phyloP scores from a whole-genome alignment of 192 early-diverging fungal genomes.

The Coemansia sp. region DNA sequence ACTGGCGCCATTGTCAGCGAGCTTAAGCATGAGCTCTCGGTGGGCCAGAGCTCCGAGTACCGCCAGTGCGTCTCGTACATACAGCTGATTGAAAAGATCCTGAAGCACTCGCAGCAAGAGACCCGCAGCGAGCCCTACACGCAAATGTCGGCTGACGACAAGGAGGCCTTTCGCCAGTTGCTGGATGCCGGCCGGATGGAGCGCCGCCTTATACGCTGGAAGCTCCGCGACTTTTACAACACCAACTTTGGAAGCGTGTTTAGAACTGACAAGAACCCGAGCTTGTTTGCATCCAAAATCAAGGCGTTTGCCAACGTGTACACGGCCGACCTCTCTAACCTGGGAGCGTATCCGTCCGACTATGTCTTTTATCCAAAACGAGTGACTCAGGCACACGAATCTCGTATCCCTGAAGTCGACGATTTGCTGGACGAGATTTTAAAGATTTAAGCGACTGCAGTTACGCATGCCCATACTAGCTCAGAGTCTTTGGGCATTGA shows the following conservation, averaged over 20 bases:
- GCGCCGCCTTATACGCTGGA: constrained; percentile 39
- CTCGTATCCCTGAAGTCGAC: constrained; percentile 42
- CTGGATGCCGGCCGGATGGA: constrained; percentile 52
- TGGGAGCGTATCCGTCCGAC: constrained; percentile 54
- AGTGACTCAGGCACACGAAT: constrained; percentile 55
- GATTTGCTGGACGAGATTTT: constrained; percentile 39
- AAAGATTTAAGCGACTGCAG: neutral
- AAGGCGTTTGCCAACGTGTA: constrained; percentile 50
- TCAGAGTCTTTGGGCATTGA: neutral
- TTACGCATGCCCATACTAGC: neutral
- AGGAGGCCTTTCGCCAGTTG: constrained; percentile 33
- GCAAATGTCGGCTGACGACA: constrained; percentile 12
- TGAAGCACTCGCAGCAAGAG: constrained; percentile 56
- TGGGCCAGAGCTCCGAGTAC: constrained; percentile 52
- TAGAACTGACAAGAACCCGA: constrained; percentile 57
- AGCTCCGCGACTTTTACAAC: constrained; percentile 54
- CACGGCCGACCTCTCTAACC: constrained; percentile 53
- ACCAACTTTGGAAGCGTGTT: constrained; percentile 60
- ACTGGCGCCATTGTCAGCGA: constrained; percentile 62
- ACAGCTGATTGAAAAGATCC: constrained; percentile 52
- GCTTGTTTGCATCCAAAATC: constrained; percentile 60
- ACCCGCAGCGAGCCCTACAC: constrained; percentile 24
- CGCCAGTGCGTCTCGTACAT: constrained; percentile 52
- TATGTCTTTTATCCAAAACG: constrained; percentile 62
- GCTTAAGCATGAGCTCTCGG: constrained; percentile 53